These are phyloP conservation scores for Brassica carinata DNA, from an alignment of 345 rosid genomes.

Conservation along the genomic window DNA sequence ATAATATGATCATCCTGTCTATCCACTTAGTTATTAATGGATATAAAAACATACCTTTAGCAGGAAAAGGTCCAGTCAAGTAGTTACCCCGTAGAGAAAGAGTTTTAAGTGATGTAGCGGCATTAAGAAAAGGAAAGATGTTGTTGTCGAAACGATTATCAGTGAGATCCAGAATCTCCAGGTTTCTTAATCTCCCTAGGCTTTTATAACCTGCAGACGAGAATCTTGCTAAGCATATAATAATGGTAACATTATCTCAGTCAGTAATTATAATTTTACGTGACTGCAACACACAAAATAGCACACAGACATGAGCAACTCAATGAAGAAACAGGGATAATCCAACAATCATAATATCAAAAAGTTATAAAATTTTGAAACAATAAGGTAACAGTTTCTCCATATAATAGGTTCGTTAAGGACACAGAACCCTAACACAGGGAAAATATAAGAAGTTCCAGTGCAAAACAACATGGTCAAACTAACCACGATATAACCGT, in stretches of 20 bases:
- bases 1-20: not conserved
- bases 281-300: too few relatives aligned
- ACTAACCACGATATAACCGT: too few relatives aligned
- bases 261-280: not conserved
- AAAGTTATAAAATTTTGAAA: not conserved
- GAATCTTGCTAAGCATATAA: not conserved
- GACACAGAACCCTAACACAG: too few relatives aligned
- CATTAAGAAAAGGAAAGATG: conserved; percentile 12
- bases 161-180: conserved; percentile 16
- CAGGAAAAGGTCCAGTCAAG: not conserved
- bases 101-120: conserved; percentile 22
- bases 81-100: not conserved
- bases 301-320: too few relatives aligned
- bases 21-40: not conserved
- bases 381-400: not conserved
- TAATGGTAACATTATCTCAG: not conserved
- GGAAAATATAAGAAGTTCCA: too few relatives aligned
- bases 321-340: too few relatives aligned
- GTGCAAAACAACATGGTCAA: too few relatives aligned
- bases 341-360: too few relatives aligned
- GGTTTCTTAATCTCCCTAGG: conserved; percentile 2
- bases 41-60: not conserved
- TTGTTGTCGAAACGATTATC: not conserved
- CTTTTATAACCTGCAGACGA: conserved; percentile 12
- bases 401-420: too few relatives aligned